Evolutionary conservation across 331 rosid species (phyloP).

Genomic region (Pyrus hybrid): DNA sequence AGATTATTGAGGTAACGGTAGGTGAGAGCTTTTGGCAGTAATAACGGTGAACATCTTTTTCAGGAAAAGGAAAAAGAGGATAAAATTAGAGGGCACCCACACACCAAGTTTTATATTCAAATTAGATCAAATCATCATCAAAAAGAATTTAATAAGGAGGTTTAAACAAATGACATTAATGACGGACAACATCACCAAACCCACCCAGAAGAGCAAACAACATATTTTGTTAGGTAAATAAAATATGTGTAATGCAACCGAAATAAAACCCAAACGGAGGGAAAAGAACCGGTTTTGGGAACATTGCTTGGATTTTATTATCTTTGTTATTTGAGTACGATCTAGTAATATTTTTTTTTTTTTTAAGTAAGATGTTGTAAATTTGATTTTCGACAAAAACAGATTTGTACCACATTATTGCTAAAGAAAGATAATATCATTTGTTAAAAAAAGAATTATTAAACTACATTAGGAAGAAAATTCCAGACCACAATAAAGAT

Average conservation of each 20-base stretch:
- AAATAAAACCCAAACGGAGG: background rate
- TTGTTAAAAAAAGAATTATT: background rate
- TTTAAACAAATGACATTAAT: background rate
- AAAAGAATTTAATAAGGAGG: background rate
- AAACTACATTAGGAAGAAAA: background rate
- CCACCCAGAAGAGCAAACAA: slow-evolving; percentile 17
- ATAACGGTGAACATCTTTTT: background rate
- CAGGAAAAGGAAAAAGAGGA: background rate
- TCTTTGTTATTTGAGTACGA: background rate
- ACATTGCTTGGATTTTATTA: background rate
- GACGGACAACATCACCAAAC: slow-evolving; percentile 11
- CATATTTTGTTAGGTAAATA: background rate
- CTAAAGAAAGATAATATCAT: background rate
- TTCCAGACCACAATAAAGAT: background rate
- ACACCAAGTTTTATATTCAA: background rate
- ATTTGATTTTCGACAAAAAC: no score
- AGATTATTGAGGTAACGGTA: slow-evolving; percentile 15
- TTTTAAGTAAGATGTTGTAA: no score
- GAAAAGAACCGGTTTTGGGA: background rate
- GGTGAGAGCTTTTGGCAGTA: slow-evolving; percentile 10
- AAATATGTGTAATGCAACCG: background rate
- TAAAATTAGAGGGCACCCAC: background rate
- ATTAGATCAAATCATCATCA: background rate
- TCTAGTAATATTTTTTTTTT: no score
- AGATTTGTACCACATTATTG: no score